Evolutionary conservation across 805 yeast species (phyloP), one percentile per base, ranked within the genome.

Genomic region (Maudiozyma barnettii): DNA sequence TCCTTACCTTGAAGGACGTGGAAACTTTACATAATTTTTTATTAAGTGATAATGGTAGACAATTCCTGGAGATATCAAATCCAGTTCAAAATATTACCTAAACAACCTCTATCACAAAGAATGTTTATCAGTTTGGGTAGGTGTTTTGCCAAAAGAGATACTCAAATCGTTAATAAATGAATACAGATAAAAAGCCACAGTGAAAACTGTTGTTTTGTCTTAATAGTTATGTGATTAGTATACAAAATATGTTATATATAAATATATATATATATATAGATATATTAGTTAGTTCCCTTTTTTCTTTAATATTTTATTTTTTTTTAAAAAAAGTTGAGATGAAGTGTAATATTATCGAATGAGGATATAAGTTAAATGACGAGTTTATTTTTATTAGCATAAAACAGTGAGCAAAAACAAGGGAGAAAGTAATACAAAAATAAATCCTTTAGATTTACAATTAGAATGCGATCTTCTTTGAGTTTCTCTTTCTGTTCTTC

Each of bases 401-500:
- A 23, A 23, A 23, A 23, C 8, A 23, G 8, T 23, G 26, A 23
- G n/a, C n/a, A n/a, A n/a, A n/a, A 23, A 23, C 8, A 23, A 23
- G 8, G 8, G 26, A 23, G 36, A 31, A 23, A 23, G 26, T 23
- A 23, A 23, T 5, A 5, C 5, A 5, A 23, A 23, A 23, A 23
- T 23, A 23, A 8, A 23, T 23, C 26, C 26, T 23, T 23, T 23
- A 23, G 8, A 23, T 23, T 31, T 31, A 31, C 16, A 14, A 14
- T 49, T 54, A 65, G 49, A 64, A 65, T 46, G 67, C 66, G 51
- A 65, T 53, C 55, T 70, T 73, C 71, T 61, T 75, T 69, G 65
- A 64, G 43, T 51, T 56, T 71, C 61, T 72, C 72, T 58, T 71
- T 59, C 71, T 75, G 70, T 63, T 66, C 64, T 64, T 72, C 63